phyloP scores from a whole-genome alignment of 2,329 filamentous ascomycete species.

The Reticulascus tulasneorum region DNA sequence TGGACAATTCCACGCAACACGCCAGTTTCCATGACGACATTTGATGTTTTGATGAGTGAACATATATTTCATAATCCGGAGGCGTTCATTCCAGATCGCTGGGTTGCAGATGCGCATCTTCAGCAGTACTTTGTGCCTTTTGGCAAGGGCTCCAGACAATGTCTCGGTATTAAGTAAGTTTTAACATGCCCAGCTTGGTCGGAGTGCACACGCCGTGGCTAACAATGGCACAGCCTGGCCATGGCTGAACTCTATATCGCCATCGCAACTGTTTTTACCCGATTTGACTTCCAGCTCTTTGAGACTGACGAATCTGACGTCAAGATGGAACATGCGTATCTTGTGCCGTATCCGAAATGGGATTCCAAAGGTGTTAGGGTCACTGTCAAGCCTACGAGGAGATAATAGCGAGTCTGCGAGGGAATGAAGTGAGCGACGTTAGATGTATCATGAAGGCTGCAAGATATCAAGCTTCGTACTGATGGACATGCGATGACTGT shows the following conservation, averaged over 20 bases:
- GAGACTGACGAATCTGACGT: conserved; percentile 20
- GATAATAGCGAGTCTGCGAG: too few relatives aligned
- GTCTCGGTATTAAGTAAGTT: conserved; percentile 20
- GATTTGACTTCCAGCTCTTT: conserved; percentile 21
- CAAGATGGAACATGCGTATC: conserved; percentile 12
- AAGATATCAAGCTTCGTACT: too few relatives aligned
- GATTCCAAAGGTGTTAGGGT: conserved; percentile 14
- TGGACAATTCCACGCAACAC: conserved; percentile 25
- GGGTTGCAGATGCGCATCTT: conserved; percentile 13
- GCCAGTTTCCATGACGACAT: conserved; percentile 33
- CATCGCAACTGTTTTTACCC: conserved; percentile 15
- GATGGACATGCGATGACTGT: too few relatives aligned
- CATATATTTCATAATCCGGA: conserved; percentile 17
- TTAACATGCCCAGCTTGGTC: neutral
- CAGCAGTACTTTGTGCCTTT: conserved; percentile 19
- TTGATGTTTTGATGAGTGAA: conserved; percentile 21
- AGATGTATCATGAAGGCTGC: too few relatives aligned
- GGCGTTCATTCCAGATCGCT: conserved; percentile 22
- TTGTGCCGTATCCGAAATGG: conserved; percentile 13
- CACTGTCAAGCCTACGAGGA: conserved; percentile 10
- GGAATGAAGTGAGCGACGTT: too few relatives aligned
- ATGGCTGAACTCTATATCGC: conserved; percentile 19
- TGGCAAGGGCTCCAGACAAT: conserved; percentile 17
- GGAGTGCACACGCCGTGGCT: too few relatives aligned
- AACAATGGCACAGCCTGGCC: conserved; percentile 13